A percentile compares a stretch with the other conserved stretches of the same genome.
These are phyloP conservation scores for Sanghuangporus sanghuang DNA, from an alignment of 1,284 basidiomycete genomes.

Conservation along the genomic window DNA sequence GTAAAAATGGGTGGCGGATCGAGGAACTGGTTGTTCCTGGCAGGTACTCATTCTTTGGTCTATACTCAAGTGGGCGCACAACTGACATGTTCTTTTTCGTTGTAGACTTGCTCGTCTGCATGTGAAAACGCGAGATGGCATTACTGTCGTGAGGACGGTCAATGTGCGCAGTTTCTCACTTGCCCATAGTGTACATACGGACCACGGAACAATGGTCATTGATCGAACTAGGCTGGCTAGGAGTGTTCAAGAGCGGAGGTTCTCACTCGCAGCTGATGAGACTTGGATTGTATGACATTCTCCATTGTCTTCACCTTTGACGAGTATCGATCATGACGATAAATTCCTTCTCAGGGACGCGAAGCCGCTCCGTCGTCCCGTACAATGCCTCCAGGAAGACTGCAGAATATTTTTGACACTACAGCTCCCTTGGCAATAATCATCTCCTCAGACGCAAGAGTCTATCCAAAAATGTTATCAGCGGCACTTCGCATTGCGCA, in stretches of 20 bases:
- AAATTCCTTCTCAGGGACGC: neutral
- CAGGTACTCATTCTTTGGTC: slow-evolving; percentile 36
- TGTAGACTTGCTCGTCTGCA: slow-evolving; percentile 31
- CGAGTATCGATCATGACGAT: neutral
- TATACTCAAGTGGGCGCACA: slow-evolving; percentile 17
- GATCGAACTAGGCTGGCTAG: neutral
- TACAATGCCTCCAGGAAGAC: slow-evolving; percentile 36
- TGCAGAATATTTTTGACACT: slow-evolving; percentile 46
- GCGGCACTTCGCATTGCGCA: slow-evolving; percentile 64
- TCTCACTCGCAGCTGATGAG: neutral
- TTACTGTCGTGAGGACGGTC: slow-evolving; percentile 30
- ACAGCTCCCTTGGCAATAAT: slow-evolving; percentile 50
- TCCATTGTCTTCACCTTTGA: neutral
- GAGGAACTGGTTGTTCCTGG: slow-evolving; percentile 52
- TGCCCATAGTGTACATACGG: slow-evolving; percentile 11
- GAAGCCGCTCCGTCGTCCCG: slow-evolving; percentile 19
- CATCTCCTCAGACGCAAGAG: slow-evolving; percentile 32
- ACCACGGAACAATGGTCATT: neutral
- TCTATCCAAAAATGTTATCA: slow-evolving; percentile 30
- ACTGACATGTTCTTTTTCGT: neutral
- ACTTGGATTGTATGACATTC: slow-evolving; percentile 2
- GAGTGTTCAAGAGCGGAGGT: neutral
- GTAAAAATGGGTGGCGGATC: slow-evolving; percentile 62
- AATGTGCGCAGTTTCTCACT: slow-evolving; percentile 41
- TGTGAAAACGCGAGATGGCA: slow-evolving; percentile 22